Conservation (phyloP, 1,284 basidiomycete genomes). For the Sanghuangporus weigelae region DNA sequence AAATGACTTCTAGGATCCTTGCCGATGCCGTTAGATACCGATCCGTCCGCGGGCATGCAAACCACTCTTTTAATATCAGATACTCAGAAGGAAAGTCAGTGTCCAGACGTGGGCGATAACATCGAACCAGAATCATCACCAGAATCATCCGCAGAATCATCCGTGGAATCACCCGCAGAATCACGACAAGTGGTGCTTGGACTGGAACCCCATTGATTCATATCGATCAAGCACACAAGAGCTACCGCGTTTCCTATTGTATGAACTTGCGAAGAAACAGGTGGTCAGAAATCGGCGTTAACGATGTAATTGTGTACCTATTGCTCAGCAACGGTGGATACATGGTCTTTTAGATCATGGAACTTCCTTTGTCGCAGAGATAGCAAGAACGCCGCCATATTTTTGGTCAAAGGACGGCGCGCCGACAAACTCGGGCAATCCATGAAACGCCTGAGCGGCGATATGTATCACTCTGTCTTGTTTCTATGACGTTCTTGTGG, state of each 20-base stretch:
- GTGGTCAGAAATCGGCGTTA: not conserved
- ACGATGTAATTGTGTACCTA: too few relatives aligned
- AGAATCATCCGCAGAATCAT: not conserved
- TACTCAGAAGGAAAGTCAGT: not conserved
- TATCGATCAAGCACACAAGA: not conserved
- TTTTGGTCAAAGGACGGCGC: too few relatives aligned
- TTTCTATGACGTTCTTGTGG: too few relatives aligned
- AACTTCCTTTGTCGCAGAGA: too few relatives aligned
- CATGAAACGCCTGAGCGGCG: too few relatives aligned
- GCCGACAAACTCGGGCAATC: too few relatives aligned
- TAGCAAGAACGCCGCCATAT: too few relatives aligned
- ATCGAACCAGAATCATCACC: not conserved
- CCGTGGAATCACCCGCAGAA: not conserved
- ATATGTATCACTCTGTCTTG: too few relatives aligned
- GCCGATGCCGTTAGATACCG: not conserved
- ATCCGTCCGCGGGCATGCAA: not conserved
- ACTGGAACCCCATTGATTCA: not conserved
- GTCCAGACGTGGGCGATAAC: not conserved
- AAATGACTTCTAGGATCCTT: not conserved
- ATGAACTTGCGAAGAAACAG: not conserved
- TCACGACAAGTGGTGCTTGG: not conserved
- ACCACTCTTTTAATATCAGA: not conserved
- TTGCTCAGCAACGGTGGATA: too few relatives aligned
- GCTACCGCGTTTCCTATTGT: not conserved
- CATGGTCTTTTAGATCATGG: too few relatives aligned